These are phyloP conservation scores for Cladophialophora carrionii DNA, from an alignment of 2,329 filamentous ascomycete species.

Conservation along the genomic window DNA sequence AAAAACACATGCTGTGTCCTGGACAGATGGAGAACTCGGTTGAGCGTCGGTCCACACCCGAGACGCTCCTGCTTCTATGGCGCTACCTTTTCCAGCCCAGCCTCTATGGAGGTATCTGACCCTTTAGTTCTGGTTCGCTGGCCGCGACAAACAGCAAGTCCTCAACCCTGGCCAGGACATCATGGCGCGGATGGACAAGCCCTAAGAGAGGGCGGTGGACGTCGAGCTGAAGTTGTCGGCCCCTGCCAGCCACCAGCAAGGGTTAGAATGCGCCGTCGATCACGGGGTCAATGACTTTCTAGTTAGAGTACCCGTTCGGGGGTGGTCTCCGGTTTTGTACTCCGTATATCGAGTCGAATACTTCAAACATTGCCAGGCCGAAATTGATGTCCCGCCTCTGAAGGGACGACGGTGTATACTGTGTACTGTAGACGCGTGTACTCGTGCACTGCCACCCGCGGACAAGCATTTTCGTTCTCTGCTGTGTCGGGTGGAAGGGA, in stretches of 20 bases:
- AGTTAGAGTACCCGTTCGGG: background rate
- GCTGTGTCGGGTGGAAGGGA: constrained; percentile 7
- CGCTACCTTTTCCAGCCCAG: background rate
- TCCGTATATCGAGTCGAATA: background rate
- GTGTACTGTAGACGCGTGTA: background rate
- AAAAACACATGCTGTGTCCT: background rate
- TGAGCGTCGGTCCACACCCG: background rate
- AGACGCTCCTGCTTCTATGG: background rate
- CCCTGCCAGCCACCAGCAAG: constrained; percentile 16
- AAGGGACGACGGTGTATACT: background rate
- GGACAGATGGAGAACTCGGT: constrained; percentile 1
- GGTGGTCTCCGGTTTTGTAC: constrained; percentile 2
- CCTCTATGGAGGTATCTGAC: background rate
- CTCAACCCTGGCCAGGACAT: background rate
- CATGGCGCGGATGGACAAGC: background rate
- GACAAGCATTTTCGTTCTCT: background rate
- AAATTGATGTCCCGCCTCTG: background rate
- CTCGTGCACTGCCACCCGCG: background rate
- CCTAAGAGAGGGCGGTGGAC: background rate
- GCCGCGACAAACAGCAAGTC: background rate
- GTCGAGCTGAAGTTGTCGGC: constrained; percentile 6
- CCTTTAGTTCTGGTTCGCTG: background rate
- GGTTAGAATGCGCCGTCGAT: constrained; percentile 18
- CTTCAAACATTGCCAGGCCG: constrained; percentile 4
- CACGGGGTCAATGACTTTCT: constrained; percentile 5